A percentile compares a stretch with the other conserved stretches of the same genome.
phyloP scores from a whole-genome alignment of 2,329 filamentous ascomycete species.

The Fusarium stilboides region DNA sequence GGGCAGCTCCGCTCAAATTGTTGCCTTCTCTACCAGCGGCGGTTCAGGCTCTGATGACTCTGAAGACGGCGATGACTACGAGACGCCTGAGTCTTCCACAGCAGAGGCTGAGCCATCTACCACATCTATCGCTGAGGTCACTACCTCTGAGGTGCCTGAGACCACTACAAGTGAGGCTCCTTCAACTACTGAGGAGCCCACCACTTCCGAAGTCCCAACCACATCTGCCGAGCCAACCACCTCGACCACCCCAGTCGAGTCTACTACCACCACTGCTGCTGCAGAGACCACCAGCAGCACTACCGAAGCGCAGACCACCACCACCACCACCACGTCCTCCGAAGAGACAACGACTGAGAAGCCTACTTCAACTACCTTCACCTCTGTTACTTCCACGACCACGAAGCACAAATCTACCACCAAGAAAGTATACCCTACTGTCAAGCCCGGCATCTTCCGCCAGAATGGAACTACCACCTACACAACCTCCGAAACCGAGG shows the following conservation, averaged over 20 bases:
- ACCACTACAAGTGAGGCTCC: constrained; percentile 44
- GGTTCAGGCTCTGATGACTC: constrained; percentile 45
- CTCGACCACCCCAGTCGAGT: constrained; percentile 30
- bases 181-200: constrained; percentile 33
- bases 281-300: constrained; percentile 26
- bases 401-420: constrained; percentile 41
- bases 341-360: constrained; percentile 34
- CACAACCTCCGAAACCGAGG: constrained; percentile 18
- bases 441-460: constrained; percentile 67
- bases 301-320: constrained; percentile 9
- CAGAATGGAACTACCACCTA: constrained; percentile 61
- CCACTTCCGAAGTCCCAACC: constrained; percentile 38
- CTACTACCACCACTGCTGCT: constrained; percentile 30
- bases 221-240: constrained; percentile 25
- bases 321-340: constrained; percentile 1
- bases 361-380: constrained; percentile 49
- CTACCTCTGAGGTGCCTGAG: constrained; percentile 31
- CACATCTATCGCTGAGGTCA: constrained; percentile 31
- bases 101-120: constrained; percentile 44
- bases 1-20: constrained; percentile 76
- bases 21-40: constrained; percentile 68
- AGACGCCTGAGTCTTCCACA: constrained; percentile 30
- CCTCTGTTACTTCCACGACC: constrained; percentile 34
- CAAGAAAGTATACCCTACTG: constrained; percentile 38
- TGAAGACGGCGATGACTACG: constrained; percentile 34